Conservation (phyloP, 2,329 filamentous ascomycete species). For the Teratosphaeria epicoccoides region DNA sequence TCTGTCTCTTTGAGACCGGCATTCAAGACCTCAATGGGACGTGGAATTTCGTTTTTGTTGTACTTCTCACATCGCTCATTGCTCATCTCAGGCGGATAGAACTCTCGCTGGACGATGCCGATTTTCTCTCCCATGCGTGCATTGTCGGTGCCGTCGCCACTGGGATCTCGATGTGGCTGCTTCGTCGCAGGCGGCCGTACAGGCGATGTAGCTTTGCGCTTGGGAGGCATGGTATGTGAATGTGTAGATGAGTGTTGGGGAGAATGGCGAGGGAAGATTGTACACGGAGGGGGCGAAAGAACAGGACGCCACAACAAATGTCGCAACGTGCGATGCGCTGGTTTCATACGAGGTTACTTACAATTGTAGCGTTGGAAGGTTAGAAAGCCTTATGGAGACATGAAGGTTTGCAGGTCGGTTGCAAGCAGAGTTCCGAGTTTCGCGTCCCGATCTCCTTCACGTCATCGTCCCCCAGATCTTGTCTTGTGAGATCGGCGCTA, state of each 20-base stretch:
- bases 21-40: constrained; percentile 61
- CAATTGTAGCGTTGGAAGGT: neutral
- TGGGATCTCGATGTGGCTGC: constrained; percentile 9
- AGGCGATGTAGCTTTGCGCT: constrained; percentile 23
- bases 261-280: neutral
- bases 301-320: neutral
- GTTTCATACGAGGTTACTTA: neutral
- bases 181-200: constrained; percentile 18
- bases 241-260: neutral
- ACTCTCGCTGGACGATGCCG: constrained; percentile 44
- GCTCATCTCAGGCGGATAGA: constrained; percentile 79
- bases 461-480: neutral
- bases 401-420: neutral
- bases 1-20: constrained; percentile 52
- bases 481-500: neutral
- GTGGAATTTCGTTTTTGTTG: constrained; percentile 54
- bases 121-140: constrained; percentile 26
- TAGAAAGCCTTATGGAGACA: neutral
- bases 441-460: neutral
- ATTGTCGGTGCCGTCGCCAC: constrained; percentile 23
- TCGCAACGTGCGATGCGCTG: neutral
- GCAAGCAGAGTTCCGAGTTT: neutral
- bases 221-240: constrained; percentile 13
- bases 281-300: neutral
- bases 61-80: constrained; percentile 69